These are phyloP conservation scores for Penicillium sp. DNA, from an alignment of 2,329 filamentous ascomycete genomes.

Conservation along the genomic window DNA sequence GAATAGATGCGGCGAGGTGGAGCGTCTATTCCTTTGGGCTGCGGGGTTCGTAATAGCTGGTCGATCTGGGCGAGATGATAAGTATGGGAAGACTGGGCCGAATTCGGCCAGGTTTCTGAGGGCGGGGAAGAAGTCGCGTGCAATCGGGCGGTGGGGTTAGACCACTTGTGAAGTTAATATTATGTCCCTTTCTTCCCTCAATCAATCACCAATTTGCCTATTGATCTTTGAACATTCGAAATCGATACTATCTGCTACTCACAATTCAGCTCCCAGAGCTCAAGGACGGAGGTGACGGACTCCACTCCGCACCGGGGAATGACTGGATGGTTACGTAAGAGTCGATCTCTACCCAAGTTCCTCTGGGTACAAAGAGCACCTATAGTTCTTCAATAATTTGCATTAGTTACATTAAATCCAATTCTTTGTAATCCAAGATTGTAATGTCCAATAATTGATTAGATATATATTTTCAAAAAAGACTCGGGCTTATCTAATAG, in stretches of 20 bases:
- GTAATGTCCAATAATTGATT: too few relatives aligned
- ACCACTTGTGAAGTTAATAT: background rate
- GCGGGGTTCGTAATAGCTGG: background rate
- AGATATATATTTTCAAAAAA: too few relatives aligned
- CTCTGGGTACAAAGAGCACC: too few relatives aligned
- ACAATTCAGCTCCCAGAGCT: background rate
- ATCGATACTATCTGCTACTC: background rate
- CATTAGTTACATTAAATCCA: too few relatives aligned
- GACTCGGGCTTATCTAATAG: too few relatives aligned
- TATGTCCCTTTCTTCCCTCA: background rate
- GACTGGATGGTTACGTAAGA: conserved; percentile 2
- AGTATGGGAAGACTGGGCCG: background rate
- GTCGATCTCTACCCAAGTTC: background rate
- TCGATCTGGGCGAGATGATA: background rate
- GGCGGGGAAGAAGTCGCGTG: conserved; percentile 3
- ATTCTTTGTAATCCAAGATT: too few relatives aligned
- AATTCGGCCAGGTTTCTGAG: background rate
- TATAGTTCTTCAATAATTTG: background rate
- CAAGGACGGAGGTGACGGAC: conserved; percentile 1
- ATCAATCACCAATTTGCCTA: background rate
- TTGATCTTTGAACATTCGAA: background rate
- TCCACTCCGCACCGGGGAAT: conserved; percentile 3
- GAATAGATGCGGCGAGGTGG: background rate
- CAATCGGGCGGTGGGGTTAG: background rate
- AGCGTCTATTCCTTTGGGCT: background rate